Conservation (phyloP, 176 grass and related monocot genomes). For the Raddia guianensis region DNA sequence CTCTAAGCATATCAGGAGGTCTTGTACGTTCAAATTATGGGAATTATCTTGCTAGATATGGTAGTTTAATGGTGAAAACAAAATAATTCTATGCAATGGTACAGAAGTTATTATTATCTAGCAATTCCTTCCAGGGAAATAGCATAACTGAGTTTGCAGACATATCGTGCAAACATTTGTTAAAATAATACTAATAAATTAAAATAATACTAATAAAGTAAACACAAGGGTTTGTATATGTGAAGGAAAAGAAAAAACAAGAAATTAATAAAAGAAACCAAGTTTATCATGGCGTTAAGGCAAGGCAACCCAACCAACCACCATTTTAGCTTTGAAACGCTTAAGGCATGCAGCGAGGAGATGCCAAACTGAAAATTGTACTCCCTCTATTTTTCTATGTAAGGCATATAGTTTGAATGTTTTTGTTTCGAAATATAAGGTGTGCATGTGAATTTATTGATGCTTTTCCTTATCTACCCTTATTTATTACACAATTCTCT, state of each 20-base stretch:
- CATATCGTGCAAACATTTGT: neutral
- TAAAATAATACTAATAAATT: constrained; percentile 11
- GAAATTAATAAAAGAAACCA: neutral
- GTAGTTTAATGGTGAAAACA: constrained; percentile 23
- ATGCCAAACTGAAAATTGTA: no score
- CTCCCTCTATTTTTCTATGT: no score
- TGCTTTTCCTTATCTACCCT: no score
- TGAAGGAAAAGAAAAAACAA: neutral
- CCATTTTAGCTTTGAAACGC: no score
- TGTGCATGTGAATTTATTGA: no score
- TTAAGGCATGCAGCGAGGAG: no score
- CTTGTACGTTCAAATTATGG: constrained; percentile 2
- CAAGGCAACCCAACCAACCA: no score
- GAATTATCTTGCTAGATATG: constrained; percentile 29
- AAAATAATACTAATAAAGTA: constrained; percentile 1
- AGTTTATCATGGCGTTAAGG: no score
- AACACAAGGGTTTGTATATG: neutral
- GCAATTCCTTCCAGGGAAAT: constrained; percentile 10
- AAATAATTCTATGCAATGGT: neutral
- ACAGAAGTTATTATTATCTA: constrained; percentile 13
- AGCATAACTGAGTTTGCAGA: constrained; percentile 2
- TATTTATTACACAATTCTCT: no score
- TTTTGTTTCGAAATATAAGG: no score
- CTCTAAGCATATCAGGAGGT: constrained; percentile 41
- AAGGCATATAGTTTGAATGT: no score